Base-by-base conservation (phyloP, 1,284 basidiomycete species). In the Cryptococcus sp. region DNA sequence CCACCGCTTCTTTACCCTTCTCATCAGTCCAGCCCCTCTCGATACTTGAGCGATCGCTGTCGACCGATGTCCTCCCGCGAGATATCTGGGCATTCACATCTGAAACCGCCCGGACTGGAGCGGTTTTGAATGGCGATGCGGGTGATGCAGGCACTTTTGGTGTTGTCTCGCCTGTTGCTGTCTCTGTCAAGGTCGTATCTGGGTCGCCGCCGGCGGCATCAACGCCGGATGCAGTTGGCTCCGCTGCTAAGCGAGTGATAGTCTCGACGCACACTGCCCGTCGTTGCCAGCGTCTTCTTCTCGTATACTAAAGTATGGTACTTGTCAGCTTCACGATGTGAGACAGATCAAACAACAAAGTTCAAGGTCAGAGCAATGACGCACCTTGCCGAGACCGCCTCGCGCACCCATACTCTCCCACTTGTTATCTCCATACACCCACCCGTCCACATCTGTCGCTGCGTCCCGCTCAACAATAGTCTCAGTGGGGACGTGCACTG, bases 401-500 rank as follows among this genome's bases (percentile, higher is more conserved):
- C 87, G 88, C 53, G 81, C 81, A 59, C 85, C 87, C 61, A 86
- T 83, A 53, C 82, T 84, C 69, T 96, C 93, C 94, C 94, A 97
- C 73, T 95, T 94, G 77, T 97, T 97, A 71, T 95, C 94, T 3
- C 88, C 90, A 73, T 93, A 96, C 35, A 93, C 85, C 93, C 93
- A 96, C 0, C 93, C 93, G 59, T 95, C 91, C 1, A 82, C 72
- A 73, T 97, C 93, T 0, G 93, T 95, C 47, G 81, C 78, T 25
- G 68, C 73, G 53, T 76, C 72, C 17, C 50, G 58, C 47, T 71
- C 70, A 8, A 65, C 57, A 25, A 72, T 67, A 5, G 65, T 64
- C 54, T 72, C 70, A 6, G 49, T 58, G 8, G 64, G 59, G 11
- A 60, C 31, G 22, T 56, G 22, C 20, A 47, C 42, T 44, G 47